Conservation (phyloP, 371 early-diverging fungal species). For the Syncephalastrum monosporum region DNA sequence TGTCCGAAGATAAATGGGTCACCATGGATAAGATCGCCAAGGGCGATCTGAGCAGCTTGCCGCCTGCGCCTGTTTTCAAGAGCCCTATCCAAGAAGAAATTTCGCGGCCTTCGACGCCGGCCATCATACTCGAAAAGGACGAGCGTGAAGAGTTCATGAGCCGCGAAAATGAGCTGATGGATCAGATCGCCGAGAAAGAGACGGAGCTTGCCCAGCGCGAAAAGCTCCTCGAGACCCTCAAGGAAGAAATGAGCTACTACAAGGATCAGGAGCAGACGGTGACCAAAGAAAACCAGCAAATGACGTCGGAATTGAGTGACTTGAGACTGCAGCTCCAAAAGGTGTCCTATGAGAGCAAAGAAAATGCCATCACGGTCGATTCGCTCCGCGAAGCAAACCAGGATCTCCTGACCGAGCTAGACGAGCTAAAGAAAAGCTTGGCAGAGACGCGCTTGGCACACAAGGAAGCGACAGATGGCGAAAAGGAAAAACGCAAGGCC, state of each 20-base stretch:
- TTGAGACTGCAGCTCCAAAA: slow-evolving; percentile 84
- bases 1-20: slow-evolving; percentile 75
- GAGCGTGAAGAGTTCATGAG: slow-evolving; percentile 92
- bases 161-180: slow-evolving; percentile 92
- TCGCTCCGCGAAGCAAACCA: slow-evolving; percentile 82
- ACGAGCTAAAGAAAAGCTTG: slow-evolving; percentile 67
- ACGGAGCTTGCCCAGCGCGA: slow-evolving; percentile 58
- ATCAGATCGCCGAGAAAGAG: slow-evolving; percentile 89
- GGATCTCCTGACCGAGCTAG: slow-evolving; percentile 69
- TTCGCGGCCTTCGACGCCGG: slow-evolving; percentile 79
- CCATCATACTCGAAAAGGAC: slow-evolving; percentile 76
- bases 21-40: slow-evolving; percentile 66
- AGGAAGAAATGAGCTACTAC: slow-evolving; percentile 64
- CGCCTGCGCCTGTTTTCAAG: slow-evolving; percentile 54
- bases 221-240: slow-evolving; percentile 56
- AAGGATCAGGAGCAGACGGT: slow-evolving; percentile 59
- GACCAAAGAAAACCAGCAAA: slow-evolving; percentile 67
- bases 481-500: slow-evolving; percentile 76
- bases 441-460: slow-evolving; percentile 35
- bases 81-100: slow-evolving; percentile 31
- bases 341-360: slow-evolving; percentile 82
- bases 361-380: slow-evolving; percentile 79
- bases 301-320: slow-evolving; percentile 68
- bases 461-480: slow-evolving; percentile 52
- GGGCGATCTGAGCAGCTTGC: slow-evolving; percentile 42